phyloP scores from a whole-genome alignment of 345 rosid genomes.

The Cardamine chenopodiifolia region DNA sequence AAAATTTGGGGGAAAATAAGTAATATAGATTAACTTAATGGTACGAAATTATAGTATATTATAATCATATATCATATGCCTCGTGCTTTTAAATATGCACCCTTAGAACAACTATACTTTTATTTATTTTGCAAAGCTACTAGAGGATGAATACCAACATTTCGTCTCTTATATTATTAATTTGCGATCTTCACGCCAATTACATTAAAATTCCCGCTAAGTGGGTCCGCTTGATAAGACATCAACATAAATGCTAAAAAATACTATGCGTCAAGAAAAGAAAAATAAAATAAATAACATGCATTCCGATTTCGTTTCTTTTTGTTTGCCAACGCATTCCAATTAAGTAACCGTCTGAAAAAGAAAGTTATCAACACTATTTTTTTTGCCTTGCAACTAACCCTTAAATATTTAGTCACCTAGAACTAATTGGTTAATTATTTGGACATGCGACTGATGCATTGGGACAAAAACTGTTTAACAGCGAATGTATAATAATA shows the following conservation, averaged over 20 bases:
- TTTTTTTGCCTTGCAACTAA: not conserved
- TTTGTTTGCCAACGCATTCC: not conserved
- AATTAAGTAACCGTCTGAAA: not conserved
- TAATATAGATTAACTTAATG: not conserved
- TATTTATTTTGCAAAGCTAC: not conserved
- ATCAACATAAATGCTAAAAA: constrained; percentile 10
- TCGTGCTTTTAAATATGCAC: constrained; percentile 31
- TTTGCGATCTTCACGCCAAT: constrained; percentile 27
- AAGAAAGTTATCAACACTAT: not conserved
- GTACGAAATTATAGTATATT: not conserved
- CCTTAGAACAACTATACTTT: constrained; percentile 3
- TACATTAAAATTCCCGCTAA: not conserved
- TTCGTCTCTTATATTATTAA: not conserved
- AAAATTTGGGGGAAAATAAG: not conserved
- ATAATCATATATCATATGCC: not conserved
- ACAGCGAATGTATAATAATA: too few relatives aligned
- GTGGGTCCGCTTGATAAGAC: constrained; percentile 6
- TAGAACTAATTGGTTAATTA: not conserved
- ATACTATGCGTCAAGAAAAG: not conserved
- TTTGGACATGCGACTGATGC: not conserved
- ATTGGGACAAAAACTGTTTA: not conserved
- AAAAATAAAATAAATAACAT: not conserved
- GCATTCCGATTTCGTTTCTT: not conserved
- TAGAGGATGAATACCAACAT: constrained; percentile 17
- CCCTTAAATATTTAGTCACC: not conserved